Percentiles rank a stretch among this genome's conserved stretches.
Conservation (phyloP, 176 grass and related monocot species). For the Bolboschoenus planiculmis region DNA sequence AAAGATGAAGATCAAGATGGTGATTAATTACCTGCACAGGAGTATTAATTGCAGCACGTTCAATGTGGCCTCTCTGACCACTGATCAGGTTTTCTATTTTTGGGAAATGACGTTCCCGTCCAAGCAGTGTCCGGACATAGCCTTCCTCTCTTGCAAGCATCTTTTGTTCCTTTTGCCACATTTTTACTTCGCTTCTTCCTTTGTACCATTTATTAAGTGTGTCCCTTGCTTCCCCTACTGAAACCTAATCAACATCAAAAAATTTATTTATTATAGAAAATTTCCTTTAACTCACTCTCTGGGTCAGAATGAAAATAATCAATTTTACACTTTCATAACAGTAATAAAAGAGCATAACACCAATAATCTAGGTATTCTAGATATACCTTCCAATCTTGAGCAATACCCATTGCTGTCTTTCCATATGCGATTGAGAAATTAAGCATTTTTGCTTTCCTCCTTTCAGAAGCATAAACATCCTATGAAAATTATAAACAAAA, state of each 20-base stretch:
- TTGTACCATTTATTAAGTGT: conserved; percentile 78
- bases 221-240: conserved; percentile 63
- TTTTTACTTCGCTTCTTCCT: conserved; percentile 65
- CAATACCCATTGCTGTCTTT: conserved; percentile 80
- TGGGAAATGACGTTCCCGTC: conserved; percentile 63
- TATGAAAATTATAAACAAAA: conserved; percentile 31
- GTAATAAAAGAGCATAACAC: neutral
- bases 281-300: neutral
- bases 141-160: conserved; percentile 30
- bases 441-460: conserved; percentile 97
- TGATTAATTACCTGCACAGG: conserved; percentile 76
- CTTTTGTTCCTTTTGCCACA: conserved; percentile 68
- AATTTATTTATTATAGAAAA: neutral
- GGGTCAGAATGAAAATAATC: neutral
- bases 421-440: conserved; percentile 99
- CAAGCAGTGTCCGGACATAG: conserved; percentile 81
- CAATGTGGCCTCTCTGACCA: conserved; percentile 67
- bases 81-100: conserved; percentile 32
- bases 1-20: conserved; percentile 1
- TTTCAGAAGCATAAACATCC: conserved; percentile 95
- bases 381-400: conserved; percentile 95
- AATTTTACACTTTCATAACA: neutral
- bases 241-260: conserved; percentile 49
- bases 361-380: neutral
- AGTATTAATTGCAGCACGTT: conserved; percentile 96